Evolutionary conservation across 164 flowering plant species (phyloP).

Genomic region (Macadamia integrifolia): DNA sequence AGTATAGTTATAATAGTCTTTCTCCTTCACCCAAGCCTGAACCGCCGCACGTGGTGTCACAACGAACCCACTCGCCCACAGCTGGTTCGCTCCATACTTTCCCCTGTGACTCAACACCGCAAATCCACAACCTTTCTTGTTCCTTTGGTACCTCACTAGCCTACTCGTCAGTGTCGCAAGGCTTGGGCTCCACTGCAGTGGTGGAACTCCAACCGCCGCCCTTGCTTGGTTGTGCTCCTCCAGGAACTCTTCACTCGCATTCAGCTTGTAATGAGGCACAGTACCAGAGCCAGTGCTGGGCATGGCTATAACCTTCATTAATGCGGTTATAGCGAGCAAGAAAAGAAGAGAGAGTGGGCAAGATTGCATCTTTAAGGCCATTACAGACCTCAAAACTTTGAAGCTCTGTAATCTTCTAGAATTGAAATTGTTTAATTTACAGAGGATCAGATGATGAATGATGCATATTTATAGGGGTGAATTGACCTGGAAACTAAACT

Average conservation of each 20-base stretch:
- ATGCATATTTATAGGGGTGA: too few species aligned
- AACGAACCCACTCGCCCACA: slow-evolving; percentile 28
- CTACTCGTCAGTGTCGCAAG: slow-evolving; percentile 38
- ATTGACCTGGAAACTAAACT: too few species aligned
- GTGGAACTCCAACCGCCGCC: slow-evolving; percentile 45
- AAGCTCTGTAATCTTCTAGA: too few species aligned
- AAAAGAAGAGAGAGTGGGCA: too few species aligned
- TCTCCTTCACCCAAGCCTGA: slow-evolving; percentile 54
- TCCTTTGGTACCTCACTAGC: slow-evolving; percentile 45
- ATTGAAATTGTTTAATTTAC: too few species aligned
- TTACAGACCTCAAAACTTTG: too few species aligned
- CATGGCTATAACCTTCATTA: too few species aligned
- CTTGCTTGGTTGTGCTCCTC: slow-evolving; percentile 62
- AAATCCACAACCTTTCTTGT: slow-evolving; percentile 45
- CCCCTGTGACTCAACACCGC: slow-evolving; percentile 27
- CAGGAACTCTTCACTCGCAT: slow-evolving; percentile 37
- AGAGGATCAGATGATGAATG: too few species aligned
- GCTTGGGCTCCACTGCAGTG: slow-evolving; percentile 50
- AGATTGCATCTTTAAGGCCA: too few species aligned
- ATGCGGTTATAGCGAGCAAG: too few species aligned
- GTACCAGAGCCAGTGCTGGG: too few species aligned
- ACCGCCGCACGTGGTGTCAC: slow-evolving; percentile 45
- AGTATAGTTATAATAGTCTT: slow-evolving; percentile 38
- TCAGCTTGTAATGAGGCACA: background rate
- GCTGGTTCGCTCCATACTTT: slow-evolving; percentile 60